These are phyloP conservation scores for Erodium trifolium DNA, from an alignment of 441 rosid genomes.

Conservation along the genomic window DNA sequence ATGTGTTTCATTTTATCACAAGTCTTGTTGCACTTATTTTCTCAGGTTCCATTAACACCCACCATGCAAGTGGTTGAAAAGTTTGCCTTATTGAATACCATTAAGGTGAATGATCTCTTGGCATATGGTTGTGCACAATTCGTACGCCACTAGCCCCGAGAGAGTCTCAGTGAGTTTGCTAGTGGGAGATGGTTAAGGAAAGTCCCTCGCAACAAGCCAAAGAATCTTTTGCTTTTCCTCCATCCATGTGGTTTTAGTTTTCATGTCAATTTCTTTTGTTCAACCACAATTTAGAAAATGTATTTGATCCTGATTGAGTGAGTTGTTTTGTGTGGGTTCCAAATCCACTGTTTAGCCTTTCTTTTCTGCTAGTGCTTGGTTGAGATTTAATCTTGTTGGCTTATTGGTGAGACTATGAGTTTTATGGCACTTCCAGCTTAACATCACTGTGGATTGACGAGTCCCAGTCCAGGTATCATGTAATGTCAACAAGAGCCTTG, in stretches of 20 bases:
- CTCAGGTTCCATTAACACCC: background rate
- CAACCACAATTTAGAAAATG: background rate
- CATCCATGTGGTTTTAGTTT: background rate
- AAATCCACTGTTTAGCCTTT: background rate
- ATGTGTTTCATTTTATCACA: background rate
- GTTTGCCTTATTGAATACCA: constrained; percentile 5
- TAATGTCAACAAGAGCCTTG: constrained; percentile 4
- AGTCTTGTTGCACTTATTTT: background rate
- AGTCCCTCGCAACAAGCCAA: background rate
- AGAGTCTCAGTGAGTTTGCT: background rate
- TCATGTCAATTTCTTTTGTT: background rate
- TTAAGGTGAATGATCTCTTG: constrained; percentile 2
- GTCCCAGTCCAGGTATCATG: background rate
- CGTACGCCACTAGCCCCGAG: constrained; percentile 1
- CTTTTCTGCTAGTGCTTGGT: too few relatives aligned
- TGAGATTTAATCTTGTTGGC: background rate
- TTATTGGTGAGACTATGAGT: constrained; percentile 6
- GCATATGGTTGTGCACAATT: background rate
- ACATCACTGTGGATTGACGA: background rate
- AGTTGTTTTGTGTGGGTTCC: constrained; percentile 1
- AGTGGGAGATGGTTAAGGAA: background rate
- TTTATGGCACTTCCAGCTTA: background rate
- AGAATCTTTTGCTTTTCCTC: background rate
- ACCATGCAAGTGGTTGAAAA: constrained; percentile 5
- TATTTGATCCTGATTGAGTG: background rate